Percentiles rank a stretch among this genome's conserved stretches.
These are phyloP conservation scores for Annona cherimola DNA, from an alignment of 164 flowering plant species.

Conservation along the genomic window DNA sequence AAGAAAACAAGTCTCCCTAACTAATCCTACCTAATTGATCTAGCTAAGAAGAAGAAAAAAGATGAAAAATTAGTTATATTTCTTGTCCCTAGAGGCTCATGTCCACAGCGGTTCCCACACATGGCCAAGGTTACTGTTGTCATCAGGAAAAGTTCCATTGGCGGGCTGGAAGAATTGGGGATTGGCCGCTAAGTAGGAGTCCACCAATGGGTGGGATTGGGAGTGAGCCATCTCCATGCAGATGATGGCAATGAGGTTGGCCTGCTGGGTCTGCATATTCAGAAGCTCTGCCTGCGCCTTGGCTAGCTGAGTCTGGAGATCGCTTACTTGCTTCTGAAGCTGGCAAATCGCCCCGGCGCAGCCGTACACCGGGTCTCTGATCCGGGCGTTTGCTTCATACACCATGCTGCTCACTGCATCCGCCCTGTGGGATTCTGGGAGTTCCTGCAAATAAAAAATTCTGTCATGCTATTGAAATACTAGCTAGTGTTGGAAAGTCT, in stretches of 20 bases:
- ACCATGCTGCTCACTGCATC: constrained; percentile 89
- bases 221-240: constrained; percentile 46
- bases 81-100: constrained; percentile 5
- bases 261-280: constrained; percentile 47
- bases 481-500: no score
- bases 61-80: neutral
- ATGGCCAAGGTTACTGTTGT: constrained; percentile 13
- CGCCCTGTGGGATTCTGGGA: constrained; percentile 58
- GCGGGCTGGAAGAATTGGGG: constrained; percentile 13
- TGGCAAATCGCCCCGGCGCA: constrained; percentile 70
- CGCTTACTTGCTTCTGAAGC: constrained; percentile 63
- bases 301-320: constrained; percentile 60
- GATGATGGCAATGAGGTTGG: constrained; percentile 39
- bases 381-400: constrained; percentile 67
- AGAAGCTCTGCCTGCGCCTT: constrained; percentile 60
- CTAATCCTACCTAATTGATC: no score
- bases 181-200: constrained; percentile 6
- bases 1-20: no score
- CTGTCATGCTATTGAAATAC: no score
- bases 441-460: constrained; percentile 36
- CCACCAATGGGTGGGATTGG: constrained; percentile 3
- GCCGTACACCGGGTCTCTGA: constrained; percentile 73
- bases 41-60: neutral
- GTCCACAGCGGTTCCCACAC: constrained; percentile 44
- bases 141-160: constrained; percentile 22